phyloP scores from a whole-genome alignment of 1,284 basidiomycete species.

The Cutaneotrichosporon curvatum region DNA sequence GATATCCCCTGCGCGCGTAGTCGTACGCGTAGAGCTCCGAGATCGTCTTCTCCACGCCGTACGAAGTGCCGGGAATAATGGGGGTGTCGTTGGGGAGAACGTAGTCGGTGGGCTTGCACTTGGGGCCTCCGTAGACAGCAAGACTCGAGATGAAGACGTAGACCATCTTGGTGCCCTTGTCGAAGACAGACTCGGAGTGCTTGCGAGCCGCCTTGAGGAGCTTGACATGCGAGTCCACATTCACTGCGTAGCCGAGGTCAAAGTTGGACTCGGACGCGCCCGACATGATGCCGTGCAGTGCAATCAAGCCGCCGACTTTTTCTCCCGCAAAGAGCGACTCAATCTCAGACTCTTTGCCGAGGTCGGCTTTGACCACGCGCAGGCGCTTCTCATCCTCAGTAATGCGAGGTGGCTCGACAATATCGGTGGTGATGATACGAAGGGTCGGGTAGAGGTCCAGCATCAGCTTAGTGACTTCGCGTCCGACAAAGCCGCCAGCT shows the following conservation, averaged over 20 bases:
- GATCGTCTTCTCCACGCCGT: constrained; percentile 56
- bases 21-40: constrained; percentile 60
- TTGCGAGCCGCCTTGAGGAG: constrained; percentile 52
- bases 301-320: constrained; percentile 42
- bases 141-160: constrained; percentile 59
- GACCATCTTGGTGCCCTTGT: constrained; percentile 44
- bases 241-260: constrained; percentile 55
- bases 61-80: constrained; percentile 55
- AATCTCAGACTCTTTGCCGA: constrained; percentile 49
- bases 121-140: constrained; percentile 59
- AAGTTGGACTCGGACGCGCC: constrained; percentile 60
- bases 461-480: constrained; percentile 45
- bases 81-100: constrained; percentile 49
- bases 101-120: constrained; percentile 46
- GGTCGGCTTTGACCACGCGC: constrained; percentile 50
- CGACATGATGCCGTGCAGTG: constrained; percentile 58
- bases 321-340: constrained; percentile 46
- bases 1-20: constrained; percentile 55
- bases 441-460: constrained; percentile 47
- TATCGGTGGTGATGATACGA: constrained; percentile 55
- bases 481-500: constrained; percentile 50
- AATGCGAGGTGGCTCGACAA: constrained; percentile 51
- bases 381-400: constrained; percentile 40
- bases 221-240: constrained; percentile 56
- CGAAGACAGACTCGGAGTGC: constrained; percentile 33